phyloP scores from a whole-genome alignment of 768 basidiomycete species.

The Lactarius psammicola region DNA sequence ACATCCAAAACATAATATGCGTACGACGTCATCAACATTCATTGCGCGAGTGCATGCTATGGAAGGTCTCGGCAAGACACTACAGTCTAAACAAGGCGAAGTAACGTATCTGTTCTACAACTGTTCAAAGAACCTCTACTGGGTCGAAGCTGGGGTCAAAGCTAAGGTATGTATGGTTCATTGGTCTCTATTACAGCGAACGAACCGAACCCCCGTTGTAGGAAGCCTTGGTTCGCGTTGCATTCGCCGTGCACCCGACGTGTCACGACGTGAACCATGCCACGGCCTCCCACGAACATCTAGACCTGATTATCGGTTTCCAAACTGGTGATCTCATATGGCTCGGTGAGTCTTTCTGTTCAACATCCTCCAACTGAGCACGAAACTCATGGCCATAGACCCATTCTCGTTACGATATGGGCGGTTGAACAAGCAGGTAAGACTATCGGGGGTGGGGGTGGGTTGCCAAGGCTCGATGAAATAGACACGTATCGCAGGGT shows the following conservation, averaged over 20 bases:
- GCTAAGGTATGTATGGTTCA: constrained; percentile 58
- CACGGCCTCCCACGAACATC: constrained; percentile 72
- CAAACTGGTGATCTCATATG: constrained; percentile 93
- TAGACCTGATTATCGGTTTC: constrained; percentile 92
- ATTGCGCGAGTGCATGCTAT: constrained; percentile 81
- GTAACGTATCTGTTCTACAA: constrained; percentile 87
- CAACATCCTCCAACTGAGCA: constrained; percentile 14
- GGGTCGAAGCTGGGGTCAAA: constrained; percentile 85
- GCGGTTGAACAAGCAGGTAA: constrained; percentile 85
- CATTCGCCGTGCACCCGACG: constrained; percentile 84
- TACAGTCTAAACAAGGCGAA: constrained; percentile 83
- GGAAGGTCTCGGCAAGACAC: constrained; percentile 69
- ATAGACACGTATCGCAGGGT: constrained; percentile 46
- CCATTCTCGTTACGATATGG: constrained; percentile 76
- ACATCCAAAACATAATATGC: constrained; percentile 87
- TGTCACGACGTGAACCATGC: constrained; percentile 84
- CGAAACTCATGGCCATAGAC: constrained; percentile 45
- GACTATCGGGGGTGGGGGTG: constrained; percentile 20
- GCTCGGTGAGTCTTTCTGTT: constrained; percentile 61
- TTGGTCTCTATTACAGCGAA: not conserved
- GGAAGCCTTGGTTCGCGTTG: constrained; percentile 85
- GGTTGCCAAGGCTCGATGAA: not conserved
- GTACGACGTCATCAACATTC: constrained; percentile 90
- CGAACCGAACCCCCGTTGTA: constrained; percentile 33
- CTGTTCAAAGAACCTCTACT: constrained; percentile 75